phyloP scores from a whole-genome alignment of 78 protist genomes.

The Monosiga brevicollis region DNA sequence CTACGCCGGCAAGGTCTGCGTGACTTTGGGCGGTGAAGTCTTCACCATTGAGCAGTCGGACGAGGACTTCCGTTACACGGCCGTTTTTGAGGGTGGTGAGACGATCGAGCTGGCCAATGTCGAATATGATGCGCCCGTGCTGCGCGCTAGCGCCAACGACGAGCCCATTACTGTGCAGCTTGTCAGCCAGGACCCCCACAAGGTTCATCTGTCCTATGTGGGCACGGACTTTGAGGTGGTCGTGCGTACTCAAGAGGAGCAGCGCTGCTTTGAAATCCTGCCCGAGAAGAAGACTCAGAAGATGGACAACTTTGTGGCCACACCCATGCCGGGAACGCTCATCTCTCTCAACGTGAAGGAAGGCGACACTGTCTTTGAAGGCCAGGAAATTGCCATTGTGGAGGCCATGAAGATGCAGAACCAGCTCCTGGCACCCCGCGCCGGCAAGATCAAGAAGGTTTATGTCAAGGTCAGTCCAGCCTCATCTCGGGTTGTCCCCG shows the following conservation, averaged over 20 bases:
- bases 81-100: too few relatives aligned
- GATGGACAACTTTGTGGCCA: conserved; percentile 33
- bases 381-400: conserved; percentile 79
- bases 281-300: conserved; percentile 47
- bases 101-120: too few relatives aligned
- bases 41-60: too few relatives aligned
- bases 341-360: conserved; percentile 50
- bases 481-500: not conserved
- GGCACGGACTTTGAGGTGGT: conserved; percentile 6
- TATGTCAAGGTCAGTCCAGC: not conserved
- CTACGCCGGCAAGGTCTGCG: too few relatives aligned
- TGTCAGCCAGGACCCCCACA: not conserved
- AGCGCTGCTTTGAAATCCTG: conserved; percentile 34
- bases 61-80: too few relatives aligned
- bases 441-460: conserved; percentile 60
- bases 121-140: too few relatives aligned
- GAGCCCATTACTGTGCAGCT: conserved; percentile 7
- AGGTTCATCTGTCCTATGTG: not conserved
- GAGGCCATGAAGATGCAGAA: conserved; percentile 99
- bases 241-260: conserved; percentile 26
- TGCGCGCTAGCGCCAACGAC: conserved; percentile 40
- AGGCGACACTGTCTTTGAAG: conserved; percentile 46
- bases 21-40: too few relatives aligned
- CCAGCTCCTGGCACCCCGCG: conserved; percentile 63
- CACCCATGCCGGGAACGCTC: conserved; percentile 84